phyloP scores from a whole-genome alignment of 768 basidiomycete species.

The Flagelloscypha sp. region DNA sequence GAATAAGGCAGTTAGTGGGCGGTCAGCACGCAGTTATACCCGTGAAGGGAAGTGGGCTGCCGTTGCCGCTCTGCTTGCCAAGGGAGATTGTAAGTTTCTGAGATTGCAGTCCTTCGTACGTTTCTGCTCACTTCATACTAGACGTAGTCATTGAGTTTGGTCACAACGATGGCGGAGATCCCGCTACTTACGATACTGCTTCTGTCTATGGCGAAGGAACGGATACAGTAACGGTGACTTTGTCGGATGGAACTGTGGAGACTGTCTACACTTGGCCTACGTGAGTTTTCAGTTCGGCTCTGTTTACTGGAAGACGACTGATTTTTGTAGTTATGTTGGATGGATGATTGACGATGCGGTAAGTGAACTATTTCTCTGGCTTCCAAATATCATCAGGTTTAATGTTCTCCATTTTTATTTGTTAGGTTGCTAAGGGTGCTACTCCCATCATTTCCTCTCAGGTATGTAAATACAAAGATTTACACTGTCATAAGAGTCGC shows the following conservation, averaged over 20 bases:
- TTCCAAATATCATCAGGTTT: too few relatives aligned
- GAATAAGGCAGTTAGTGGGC: slow-evolving; percentile 38
- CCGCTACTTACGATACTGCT: neutral
- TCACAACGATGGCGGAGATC: slow-evolving; percentile 18
- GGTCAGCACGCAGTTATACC: slow-evolving; percentile 38
- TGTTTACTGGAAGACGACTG: too few relatives aligned
- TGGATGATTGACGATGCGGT: too few relatives aligned
- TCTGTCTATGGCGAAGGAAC: neutral
- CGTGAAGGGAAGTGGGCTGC: slow-evolving; percentile 28
- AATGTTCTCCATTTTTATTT: too few relatives aligned
- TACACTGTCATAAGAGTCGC: too few relatives aligned
- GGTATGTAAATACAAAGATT: too few relatives aligned
- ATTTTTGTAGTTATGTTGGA: too few relatives aligned
- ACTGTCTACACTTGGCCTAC: neutral
- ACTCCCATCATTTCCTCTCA: slow-evolving; percentile 40
- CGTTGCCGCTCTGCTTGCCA: slow-evolving; percentile 3
- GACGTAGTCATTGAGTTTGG: slow-evolving; percentile 18
- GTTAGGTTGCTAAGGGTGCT: slow-evolving; percentile 41
- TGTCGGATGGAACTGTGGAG: neutral
- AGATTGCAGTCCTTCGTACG: slow-evolving; percentile 1
- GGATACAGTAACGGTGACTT: neutral
- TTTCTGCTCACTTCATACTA: too few relatives aligned
- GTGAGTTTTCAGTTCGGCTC: too few relatives aligned
- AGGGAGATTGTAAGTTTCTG: neutral
- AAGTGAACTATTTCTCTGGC: too few relatives aligned